A percentile compares a stretch with the other conserved stretches of the same genome.
Conservation (phyloP, 139 green algal genomes). For the Tetradesmus lagerheimii region DNA sequence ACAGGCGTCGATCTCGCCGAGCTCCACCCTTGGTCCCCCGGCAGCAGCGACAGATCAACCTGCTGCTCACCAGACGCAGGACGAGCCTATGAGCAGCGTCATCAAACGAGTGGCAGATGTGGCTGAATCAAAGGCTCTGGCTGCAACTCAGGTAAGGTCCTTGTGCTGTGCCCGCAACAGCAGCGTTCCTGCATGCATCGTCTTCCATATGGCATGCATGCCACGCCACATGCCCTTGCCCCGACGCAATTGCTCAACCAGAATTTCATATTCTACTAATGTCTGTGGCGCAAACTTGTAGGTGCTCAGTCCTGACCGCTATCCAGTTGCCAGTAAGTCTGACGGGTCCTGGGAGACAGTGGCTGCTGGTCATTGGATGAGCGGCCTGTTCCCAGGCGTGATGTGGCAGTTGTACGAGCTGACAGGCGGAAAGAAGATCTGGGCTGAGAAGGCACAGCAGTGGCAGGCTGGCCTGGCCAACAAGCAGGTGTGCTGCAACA, state of each 20-base stretch:
- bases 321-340: neutral
- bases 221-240: no score
- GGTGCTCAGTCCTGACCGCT: neutral
- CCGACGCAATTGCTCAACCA: no score
- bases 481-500: neutral
- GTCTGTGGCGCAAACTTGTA: neutral
- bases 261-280: no score
- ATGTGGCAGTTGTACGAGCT: constrained; percentile 26
- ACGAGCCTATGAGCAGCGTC: neutral
- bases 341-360: neutral
- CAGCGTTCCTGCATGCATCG: neutral
- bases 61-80: neutral
- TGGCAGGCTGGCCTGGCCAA: neutral
- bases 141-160: neutral
- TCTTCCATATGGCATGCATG: no score
- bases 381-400: neutral
- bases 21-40: neutral
- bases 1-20: neutral
- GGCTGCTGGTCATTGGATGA: neutral
- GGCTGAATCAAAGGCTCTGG: neutral
- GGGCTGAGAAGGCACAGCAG: neutral
- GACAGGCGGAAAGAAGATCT: neutral
- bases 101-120: neutral
- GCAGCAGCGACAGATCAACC: neutral
- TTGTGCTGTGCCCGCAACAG: neutral